phyloP scores from a whole-genome alignment of 73 alveolate species.

The Urostyla sp. region DNA sequence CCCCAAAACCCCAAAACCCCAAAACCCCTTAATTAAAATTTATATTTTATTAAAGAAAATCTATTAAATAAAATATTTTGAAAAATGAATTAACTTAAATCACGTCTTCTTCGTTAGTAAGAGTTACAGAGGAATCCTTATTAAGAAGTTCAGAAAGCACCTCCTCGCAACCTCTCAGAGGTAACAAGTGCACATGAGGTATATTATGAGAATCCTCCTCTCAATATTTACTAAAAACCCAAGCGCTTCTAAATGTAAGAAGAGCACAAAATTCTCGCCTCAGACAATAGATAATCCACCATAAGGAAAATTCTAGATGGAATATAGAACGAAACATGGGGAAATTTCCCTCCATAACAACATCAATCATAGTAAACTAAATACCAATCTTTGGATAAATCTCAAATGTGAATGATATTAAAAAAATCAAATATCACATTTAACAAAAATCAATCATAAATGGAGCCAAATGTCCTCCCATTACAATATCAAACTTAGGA shows the following conservation, averaged over 20 bases:
- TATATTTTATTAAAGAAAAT: not conserved
- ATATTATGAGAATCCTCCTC: not conserved
- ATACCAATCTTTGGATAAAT: too few species aligned
- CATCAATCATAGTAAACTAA: too few species aligned
- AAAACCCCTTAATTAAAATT: not conserved
- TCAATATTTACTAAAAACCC: slow-evolving; percentile 30
- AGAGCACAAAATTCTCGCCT: not conserved
- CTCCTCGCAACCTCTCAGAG: slow-evolving; percentile 49
- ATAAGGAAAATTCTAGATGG: slow-evolving; percentile 40
- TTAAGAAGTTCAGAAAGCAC: slow-evolving; percentile 12
- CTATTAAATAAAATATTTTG: not conserved
- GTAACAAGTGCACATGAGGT: slow-evolving; percentile 49
- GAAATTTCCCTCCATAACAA: too few species aligned
- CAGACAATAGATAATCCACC: not conserved
- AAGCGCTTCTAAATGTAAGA: slow-evolving; percentile 7
- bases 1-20: slow-evolving; percentile 53
- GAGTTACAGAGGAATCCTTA: slow-evolving; percentile 26
- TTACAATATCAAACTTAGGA: too few species aligned
- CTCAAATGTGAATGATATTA: too few species aligned
- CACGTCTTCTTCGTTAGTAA: slow-evolving; percentile 33
- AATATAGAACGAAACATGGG: slow-evolving; percentile 9
- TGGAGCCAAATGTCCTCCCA: too few species aligned
- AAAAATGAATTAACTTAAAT: slow-evolving; percentile 46
- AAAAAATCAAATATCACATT: too few species aligned
- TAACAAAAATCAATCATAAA: too few species aligned